Conservation (phyloP, 345 rosid species). For the Acer saccharum region DNA sequence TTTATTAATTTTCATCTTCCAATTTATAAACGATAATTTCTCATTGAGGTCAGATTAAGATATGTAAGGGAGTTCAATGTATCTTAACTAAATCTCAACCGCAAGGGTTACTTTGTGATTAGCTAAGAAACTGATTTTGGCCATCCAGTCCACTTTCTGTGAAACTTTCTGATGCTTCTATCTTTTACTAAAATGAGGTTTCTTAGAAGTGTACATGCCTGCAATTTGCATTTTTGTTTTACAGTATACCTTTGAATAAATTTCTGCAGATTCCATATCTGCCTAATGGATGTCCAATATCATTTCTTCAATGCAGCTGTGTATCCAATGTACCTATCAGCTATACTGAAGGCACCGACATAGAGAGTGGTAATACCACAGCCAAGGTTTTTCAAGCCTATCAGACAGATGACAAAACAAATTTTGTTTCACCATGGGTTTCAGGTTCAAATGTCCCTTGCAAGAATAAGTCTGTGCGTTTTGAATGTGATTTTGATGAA, state of each 20-base stretch:
- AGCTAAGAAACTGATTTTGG: not conserved
- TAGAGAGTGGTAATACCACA: constrained; percentile 31
- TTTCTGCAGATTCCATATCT: not conserved
- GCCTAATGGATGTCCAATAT: not conserved
- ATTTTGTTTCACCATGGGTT: constrained; percentile 28
- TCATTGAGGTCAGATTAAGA: not conserved
- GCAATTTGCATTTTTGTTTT: not conserved
- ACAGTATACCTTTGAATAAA: not conserved
- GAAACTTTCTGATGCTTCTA: not conserved
- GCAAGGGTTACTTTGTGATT: not conserved
- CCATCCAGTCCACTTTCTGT: not conserved
- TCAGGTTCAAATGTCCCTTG: constrained; percentile 35
- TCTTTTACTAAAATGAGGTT: not conserved
- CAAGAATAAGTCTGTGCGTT: constrained; percentile 60
- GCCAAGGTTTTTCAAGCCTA: constrained; percentile 20
- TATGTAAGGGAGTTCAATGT: not conserved
- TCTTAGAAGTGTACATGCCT: not conserved
- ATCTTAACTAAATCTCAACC: not conserved
- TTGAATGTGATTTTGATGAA: constrained; percentile 49
- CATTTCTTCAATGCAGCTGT: constrained; percentile 46
- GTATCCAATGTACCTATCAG: constrained; percentile 43
- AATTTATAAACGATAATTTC: not conserved
- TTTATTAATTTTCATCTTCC: not conserved
- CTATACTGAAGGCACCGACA: constrained; percentile 42
- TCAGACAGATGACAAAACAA: constrained; percentile 16